These are phyloP conservation scores for Aspergillus quadricinctus DNA, from an alignment of 2,329 filamentous ascomycete species.

Conservation along the genomic window DNA sequence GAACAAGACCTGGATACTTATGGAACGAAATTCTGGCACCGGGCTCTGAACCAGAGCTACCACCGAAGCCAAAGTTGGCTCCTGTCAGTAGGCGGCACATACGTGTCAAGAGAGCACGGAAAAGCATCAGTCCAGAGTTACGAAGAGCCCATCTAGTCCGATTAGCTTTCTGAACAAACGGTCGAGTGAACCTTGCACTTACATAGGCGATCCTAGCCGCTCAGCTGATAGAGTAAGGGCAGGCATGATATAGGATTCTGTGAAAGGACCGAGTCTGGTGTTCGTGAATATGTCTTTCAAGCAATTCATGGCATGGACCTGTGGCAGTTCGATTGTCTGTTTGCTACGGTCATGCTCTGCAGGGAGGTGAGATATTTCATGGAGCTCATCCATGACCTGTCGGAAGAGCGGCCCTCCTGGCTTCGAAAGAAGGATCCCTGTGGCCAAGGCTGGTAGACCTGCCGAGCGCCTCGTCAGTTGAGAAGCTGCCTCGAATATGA, in stretches of 20 bases:
- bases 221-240: conserved; percentile 75
- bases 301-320: conserved; percentile 93
- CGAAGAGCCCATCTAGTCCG: conserved; percentile 75
- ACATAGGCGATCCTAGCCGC: conserved; percentile 74
- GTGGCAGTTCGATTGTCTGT: conserved; percentile 61
- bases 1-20: conserved; percentile 37
- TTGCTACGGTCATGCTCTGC: conserved; percentile 24
- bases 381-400: conserved; percentile 40
- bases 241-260: conserved; percentile 68
- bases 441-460: conserved; percentile 81
- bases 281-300: conserved; percentile 88
- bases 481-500: conserved; percentile 70
- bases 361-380: conserved; percentile 33
- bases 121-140: conserved; percentile 86
- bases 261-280: conserved; percentile 66
- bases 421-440: conserved; percentile 64
- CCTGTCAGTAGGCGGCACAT: conserved; percentile 40
- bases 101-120: conserved; percentile 76
- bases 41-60: conserved; percentile 41
- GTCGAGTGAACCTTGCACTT: conserved; percentile 26
- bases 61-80: conserved; percentile 47
- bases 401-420: conserved; percentile 49
- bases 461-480: conserved; percentile 84
- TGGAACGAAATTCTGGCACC: conserved; percentile 37
- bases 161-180: conserved; percentile 9